A percentile compares a stretch with the other conserved stretches of the same genome.
Conservation (phyloP, 2,329 filamentous ascomycete genomes). For the Diplocarpon rosae region DNA sequence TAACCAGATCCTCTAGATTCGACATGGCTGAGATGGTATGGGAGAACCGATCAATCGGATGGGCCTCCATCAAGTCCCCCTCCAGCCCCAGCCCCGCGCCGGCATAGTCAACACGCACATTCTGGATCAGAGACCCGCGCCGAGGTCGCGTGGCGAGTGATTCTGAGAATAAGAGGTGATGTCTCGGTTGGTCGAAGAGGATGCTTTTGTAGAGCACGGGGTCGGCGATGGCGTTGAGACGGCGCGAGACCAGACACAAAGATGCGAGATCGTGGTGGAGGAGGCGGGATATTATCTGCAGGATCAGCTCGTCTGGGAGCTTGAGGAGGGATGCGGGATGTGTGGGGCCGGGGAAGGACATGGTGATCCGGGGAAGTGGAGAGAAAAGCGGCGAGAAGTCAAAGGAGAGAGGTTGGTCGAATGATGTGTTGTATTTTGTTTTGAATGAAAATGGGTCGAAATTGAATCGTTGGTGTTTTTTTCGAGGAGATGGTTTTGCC, state of each 20-base stretch:
- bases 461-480: no score
- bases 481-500: no score
- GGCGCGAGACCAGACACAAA: conserved; percentile 33
- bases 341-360: background rate
- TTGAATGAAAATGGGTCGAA: no score
- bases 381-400: no score
- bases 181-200: conserved; percentile 35
- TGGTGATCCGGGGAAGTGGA: conserved; percentile 2
- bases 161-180: conserved; percentile 38
- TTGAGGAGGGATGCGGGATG: conserved; percentile 1
- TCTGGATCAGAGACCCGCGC: conserved; percentile 37
- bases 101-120: conserved; percentile 36
- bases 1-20: conserved; percentile 36
- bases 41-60: conserved; percentile 34
- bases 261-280: conserved; percentile 33
- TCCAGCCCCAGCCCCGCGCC: conserved; percentile 33
- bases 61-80: conserved; percentile 27
- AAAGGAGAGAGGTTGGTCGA: no score
- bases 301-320: conserved; percentile 32
- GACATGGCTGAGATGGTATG: conserved; percentile 39
- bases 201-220: conserved; percentile 37
- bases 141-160: conserved; percentile 36
- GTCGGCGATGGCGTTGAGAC: conserved; percentile 35
- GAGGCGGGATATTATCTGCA: conserved; percentile 31
- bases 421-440: no score